These are phyloP conservation scores for Pythium periplocum DNA, from an alignment of 352 stramenopile species.

Conservation along the genomic window DNA sequence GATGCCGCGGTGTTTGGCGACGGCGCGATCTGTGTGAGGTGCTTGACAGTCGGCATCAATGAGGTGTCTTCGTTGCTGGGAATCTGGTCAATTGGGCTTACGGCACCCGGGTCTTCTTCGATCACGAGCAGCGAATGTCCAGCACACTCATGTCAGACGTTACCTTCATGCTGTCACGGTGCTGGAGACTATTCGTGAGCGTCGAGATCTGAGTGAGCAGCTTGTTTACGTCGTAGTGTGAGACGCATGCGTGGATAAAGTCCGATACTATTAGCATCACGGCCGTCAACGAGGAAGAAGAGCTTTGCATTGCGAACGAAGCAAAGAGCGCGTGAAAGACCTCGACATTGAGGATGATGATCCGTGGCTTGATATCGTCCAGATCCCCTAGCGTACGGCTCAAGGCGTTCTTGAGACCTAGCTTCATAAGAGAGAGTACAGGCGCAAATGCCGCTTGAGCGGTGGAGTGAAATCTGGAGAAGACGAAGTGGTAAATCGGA, in stretches of 20 bases:
- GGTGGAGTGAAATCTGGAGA: slow-evolving; percentile 1
- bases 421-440: slow-evolving; percentile 11
- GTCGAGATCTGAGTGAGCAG: not conserved
- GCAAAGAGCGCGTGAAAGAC: slow-evolving; percentile 13
- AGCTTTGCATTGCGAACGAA: slow-evolving; percentile 5
- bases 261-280: not conserved
- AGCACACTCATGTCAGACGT: not conserved
- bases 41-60: too few relatives aligned
- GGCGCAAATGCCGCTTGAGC: slow-evolving; percentile 11
- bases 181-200: not conserved
- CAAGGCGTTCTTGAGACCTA: slow-evolving; percentile 19
- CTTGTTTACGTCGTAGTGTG: not conserved
- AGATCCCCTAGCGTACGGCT: not conserved
- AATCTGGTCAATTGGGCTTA: too few relatives aligned
- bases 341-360: slow-evolving; percentile 11
- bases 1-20: too few relatives aligned
- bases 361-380: slow-evolving; percentile 7
- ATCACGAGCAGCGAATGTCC: not conserved
- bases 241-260: not conserved
- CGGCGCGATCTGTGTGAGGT: too few relatives aligned
- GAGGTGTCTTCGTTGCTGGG: not conserved
- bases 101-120: not conserved
- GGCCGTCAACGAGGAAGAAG: not conserved
- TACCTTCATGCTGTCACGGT: too few relatives aligned
- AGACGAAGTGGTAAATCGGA: slow-evolving; percentile 19